Percentiles rank a stretch among this genome's conserved stretches.
Evolutionary conservation across 805 yeast genomes (phyloP).

Genomic region (Ogataea parapolymorpha): DNA sequence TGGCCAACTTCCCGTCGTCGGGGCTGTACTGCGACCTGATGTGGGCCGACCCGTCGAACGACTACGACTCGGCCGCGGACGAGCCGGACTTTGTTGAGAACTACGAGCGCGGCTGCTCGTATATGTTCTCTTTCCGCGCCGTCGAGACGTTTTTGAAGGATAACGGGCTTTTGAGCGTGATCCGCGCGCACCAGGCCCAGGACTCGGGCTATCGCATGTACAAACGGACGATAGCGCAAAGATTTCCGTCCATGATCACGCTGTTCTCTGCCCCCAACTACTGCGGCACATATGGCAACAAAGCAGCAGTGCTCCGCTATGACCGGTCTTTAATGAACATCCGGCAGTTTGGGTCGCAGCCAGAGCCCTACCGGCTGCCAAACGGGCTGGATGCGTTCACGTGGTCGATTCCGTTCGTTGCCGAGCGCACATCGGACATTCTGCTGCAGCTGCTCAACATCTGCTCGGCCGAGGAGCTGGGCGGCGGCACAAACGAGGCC

Average conservation of each 20-base stretch:
- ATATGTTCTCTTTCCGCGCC: conserved; percentile 79
- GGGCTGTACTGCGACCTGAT: conserved; percentile 91
- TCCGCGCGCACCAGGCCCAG: conserved; percentile 96
- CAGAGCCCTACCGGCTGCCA: conserved; percentile 93
- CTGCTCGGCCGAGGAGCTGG: conserved; percentile 90
- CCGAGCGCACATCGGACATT: conserved; percentile 93
- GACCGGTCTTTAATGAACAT: conserved; percentile 91
- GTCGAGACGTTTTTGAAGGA: conserved; percentile 71
- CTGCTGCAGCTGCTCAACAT: conserved; percentile 83
- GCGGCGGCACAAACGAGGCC: not conserved
- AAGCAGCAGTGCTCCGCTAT: conserved; percentile 90
- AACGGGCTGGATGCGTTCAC: conserved; percentile 96
- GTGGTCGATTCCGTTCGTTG: conserved; percentile 96
- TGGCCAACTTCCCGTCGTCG: conserved; percentile 80
- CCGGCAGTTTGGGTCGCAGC: conserved; percentile 79
- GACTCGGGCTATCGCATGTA: conserved; percentile 96
- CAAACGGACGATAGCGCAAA: conserved; percentile 72
- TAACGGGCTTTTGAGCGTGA: conserved; percentile 74
- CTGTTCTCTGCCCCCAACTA: conserved; percentile 94
- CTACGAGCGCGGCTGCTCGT: conserved; percentile 83
- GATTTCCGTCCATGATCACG: conserved; percentile 86
- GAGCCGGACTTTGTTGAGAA: conserved; percentile 61
- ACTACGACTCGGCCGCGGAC: conserved; percentile 59
- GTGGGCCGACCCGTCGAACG: conserved; percentile 94
- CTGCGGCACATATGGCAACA: conserved; percentile 84